phyloP scores from a whole-genome alignment of 495 filamentous ascomycete genomes.

The Viridothelium virens region DNA sequence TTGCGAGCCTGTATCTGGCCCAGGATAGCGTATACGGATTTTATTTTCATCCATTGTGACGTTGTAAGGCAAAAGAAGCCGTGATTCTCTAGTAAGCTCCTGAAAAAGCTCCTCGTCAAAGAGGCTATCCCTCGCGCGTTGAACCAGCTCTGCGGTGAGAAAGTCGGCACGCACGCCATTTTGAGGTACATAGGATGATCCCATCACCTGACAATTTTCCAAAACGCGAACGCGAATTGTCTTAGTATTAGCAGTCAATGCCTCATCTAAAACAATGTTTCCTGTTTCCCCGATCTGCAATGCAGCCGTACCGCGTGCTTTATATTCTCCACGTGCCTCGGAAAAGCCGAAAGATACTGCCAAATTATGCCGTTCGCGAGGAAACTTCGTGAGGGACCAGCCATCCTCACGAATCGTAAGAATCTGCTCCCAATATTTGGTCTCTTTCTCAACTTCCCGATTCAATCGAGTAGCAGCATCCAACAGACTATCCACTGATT shows the following conservation, averaged over 20 bases:
- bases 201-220: conserved; percentile 41
- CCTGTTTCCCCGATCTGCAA: conserved; percentile 69
- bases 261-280: conserved; percentile 62
- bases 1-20: neutral
- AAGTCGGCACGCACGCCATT: conserved; percentile 29
- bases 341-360: conserved; percentile 84
- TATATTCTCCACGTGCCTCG: conserved; percentile 68
- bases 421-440: conserved; percentile 81
- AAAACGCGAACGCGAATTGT: conserved; percentile 56
- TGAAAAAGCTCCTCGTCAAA: conserved; percentile 93
- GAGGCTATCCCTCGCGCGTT: conserved; percentile 75
- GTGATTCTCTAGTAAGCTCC: conserved; percentile 75
- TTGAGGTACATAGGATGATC: conserved; percentile 44
- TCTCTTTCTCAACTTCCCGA: conserved; percentile 66
- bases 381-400: conserved; percentile 72
- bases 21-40: conserved; percentile 35
- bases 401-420: conserved; percentile 70
- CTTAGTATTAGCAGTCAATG: conserved; percentile 50
- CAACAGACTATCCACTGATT: conserved; percentile 66
- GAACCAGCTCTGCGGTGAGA: conserved; percentile 57
- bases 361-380: conserved; percentile 60
- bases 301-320: conserved; percentile 66
- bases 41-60: conserved; percentile 53
- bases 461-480: conserved; percentile 64
- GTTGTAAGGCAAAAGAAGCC: conserved; percentile 54